Base-by-base conservation (phyloP, 2,329 filamentous ascomycete species). In the Apiospora arundinis region DNA sequence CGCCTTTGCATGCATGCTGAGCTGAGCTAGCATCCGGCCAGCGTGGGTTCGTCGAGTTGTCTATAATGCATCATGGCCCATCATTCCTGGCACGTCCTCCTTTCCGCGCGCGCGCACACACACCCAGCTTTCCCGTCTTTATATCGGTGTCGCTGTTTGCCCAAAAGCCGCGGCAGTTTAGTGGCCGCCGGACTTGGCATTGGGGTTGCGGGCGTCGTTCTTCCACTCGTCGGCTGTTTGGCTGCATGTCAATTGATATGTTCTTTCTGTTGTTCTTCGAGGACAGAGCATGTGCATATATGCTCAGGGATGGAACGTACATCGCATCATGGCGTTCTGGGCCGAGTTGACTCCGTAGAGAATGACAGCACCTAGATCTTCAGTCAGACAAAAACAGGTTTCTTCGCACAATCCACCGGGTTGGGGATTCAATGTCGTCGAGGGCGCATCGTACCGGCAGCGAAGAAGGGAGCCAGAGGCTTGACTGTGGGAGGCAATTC, bases 391-490 rank as follows among this genome's bases (percentile, higher is more conserved):
- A 42, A 42, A 21, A 21, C 12, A 2, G n/a, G n/a, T 25, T 67
- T 21, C 40, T 23, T 28, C 23, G 9, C 40, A 5, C 65, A 42
- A 49, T 18, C 70, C 28, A 40, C 18, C 46, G 1, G 18, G 23
- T 37, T n/a, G 23, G 37, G 60, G 37, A 11, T 18, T 25, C 16
- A 5, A 18, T 25, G 11, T 28, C 40, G 42, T 42, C 37, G 37
- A 37, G 56, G 73, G 32, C 65, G 16, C 67, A 52, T 88, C 93
- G 82, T 96, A 97, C 95, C 95, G 83, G 95, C 95, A 84, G 89
- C 88, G 89, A 95, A 96, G 91, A 98, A 98, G 78, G 95, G 95
- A 83, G 90, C 91, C 92, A 97, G 92, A 79, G 95, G 95, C 89
- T 90, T 90, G 87, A 94, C 95, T 98, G 82, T 83, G 14, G 40